Conservation (phyloP, 2,329 filamentous ascomycete genomes). For the Sporothrix globosa region DNA sequence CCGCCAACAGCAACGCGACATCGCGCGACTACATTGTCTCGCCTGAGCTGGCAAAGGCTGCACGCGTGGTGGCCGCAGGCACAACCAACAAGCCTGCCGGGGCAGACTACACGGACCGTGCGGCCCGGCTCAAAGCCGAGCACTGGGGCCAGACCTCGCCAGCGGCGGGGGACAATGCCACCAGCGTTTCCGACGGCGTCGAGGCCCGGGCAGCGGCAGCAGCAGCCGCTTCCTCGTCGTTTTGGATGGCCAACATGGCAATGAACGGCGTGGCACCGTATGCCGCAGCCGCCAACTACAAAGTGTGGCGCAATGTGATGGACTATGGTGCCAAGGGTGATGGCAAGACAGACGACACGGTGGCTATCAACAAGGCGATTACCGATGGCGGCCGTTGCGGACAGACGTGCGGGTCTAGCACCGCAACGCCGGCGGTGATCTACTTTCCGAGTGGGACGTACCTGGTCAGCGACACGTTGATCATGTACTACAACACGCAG, state of each 20-base stretch:
- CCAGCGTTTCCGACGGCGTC: too few relatives aligned
- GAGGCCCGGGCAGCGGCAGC: too few relatives aligned
- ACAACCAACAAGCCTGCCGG: neutral
- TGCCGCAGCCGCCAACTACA: slow-evolving; percentile 30
- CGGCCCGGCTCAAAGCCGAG: neutral
- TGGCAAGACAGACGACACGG: slow-evolving; percentile 73
- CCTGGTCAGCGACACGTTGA: slow-evolving; percentile 30
- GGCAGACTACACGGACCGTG: neutral
- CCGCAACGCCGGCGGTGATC: slow-evolving; percentile 33
- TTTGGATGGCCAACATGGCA: neutral
- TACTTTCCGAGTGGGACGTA: slow-evolving; percentile 38
- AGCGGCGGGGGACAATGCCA: too few relatives aligned
- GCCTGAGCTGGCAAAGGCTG: neutral
- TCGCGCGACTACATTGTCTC: neutral
- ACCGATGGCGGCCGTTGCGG: slow-evolving; percentile 43
- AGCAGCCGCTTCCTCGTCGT: neutral
- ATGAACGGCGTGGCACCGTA: slow-evolving; percentile 46
- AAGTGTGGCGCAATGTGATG: slow-evolving; percentile 53
- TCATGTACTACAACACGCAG: slow-evolving; percentile 35
- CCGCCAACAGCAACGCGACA: neutral
- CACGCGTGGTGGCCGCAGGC: neutral
- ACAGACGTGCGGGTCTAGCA: slow-evolving; percentile 28
- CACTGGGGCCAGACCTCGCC: neutral
- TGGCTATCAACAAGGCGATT: slow-evolving; percentile 68
- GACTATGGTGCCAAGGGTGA: slow-evolving; percentile 50